phyloP scores from a whole-genome alignment of 2,329 filamentous ascomycete genomes.

The Aureobasidium sp. region DNA sequence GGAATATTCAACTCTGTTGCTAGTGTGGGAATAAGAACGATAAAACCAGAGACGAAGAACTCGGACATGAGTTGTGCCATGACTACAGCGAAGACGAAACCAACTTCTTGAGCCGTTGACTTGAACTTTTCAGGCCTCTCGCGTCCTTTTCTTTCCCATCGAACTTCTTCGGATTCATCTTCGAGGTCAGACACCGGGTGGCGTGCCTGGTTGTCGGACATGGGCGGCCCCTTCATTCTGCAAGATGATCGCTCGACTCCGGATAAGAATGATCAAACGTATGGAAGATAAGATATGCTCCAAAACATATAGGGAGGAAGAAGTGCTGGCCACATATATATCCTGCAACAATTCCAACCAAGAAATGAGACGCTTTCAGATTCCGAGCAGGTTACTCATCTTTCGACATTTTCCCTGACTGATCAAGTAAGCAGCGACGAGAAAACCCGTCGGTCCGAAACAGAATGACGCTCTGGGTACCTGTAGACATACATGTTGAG shows the following conservation, averaged over 20 bases:
- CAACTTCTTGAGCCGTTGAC: conserved; percentile 49
- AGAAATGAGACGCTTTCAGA: background rate
- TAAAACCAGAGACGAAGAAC: conserved; percentile 72
- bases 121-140: conserved; percentile 53
- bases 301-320: background rate
- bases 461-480: background rate
- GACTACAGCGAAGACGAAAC: conserved; percentile 51
- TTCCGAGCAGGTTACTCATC: background rate
- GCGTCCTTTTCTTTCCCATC: conserved; percentile 54
- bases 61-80: conserved; percentile 42
- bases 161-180: background rate
- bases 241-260: background rate
- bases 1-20: conserved; percentile 58
- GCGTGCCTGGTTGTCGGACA: background rate
- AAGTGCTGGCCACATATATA: background rate
- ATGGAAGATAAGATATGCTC: background rate
- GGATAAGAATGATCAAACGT: background rate
- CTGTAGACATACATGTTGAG: background rate
- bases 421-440: background rate
- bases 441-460: background rate
- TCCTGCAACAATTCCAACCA: background rate
- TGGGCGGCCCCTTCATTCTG: background rate
- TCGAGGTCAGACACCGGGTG: background rate
- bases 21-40: conserved; percentile 59
- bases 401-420: background rate